A percentile compares a stretch with the other conserved stretches of the same genome.
These are phyloP conservation scores for Daldinia caldariorum DNA, from an alignment of 495 filamentous ascomycete species.

Conservation along the genomic window DNA sequence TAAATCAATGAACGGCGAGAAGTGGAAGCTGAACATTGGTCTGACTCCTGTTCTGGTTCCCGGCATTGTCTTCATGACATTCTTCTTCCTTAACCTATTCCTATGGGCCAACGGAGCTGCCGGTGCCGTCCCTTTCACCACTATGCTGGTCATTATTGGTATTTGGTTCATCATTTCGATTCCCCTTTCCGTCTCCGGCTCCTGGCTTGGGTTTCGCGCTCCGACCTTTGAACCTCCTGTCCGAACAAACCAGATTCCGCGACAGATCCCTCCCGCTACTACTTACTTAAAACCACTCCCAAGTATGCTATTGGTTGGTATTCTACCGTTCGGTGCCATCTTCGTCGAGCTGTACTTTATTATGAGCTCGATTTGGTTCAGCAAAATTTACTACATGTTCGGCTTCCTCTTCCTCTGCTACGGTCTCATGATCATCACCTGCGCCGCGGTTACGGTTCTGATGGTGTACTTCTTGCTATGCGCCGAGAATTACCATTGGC, in stretches of 20 bases:
- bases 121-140: slow-evolving; percentile 94
- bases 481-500: slow-evolving; percentile 98
- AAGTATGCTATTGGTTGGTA: slow-evolving; percentile 86
- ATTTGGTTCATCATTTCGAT: slow-evolving; percentile 98
- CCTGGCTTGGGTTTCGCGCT: slow-evolving; percentile 86
- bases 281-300: slow-evolving; percentile 86
- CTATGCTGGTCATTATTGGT: slow-evolving; percentile 89
- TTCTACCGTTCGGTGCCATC: slow-evolving; percentile 94
- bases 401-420: slow-evolving; percentile 98
- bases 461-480: slow-evolving; percentile 96
- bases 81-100: slow-evolving; percentile 96
- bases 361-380: slow-evolving; percentile 97
- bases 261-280: slow-evolving; percentile 86
- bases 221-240: slow-evolving; percentile 77
- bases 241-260: slow-evolving; percentile 96
- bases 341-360: slow-evolving; percentile 99
- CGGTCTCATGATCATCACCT: slow-evolving; percentile 96
- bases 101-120: slow-evolving; percentile 90
- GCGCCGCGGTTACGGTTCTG: slow-evolving; percentile 88
- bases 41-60: slow-evolving; percentile 88
- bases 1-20: slow-evolving; percentile 89
- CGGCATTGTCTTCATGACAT: slow-evolving; percentile 83
- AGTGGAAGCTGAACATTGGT: slow-evolving; percentile 92
- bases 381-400: slow-evolving; percentile 99
- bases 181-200: slow-evolving; percentile 87